Evolutionary conservation across 139 green algal genomes (phyloP), one percentile per base, ranked within the genome.

Genomic region (Trebouxia sp.): DNA sequence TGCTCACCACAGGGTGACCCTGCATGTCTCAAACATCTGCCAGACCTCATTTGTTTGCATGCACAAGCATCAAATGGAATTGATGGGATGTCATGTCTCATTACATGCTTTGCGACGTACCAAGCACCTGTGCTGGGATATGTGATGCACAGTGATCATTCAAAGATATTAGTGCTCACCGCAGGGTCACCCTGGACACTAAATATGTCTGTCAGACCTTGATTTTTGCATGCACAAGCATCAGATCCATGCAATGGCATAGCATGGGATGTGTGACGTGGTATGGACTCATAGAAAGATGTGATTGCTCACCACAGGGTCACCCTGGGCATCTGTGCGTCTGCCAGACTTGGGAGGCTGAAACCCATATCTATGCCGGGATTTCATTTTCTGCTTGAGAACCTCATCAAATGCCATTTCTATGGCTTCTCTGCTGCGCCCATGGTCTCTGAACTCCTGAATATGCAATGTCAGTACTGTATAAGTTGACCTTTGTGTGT

Each of bases 371-470:
- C 91, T 91, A 41, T 91, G 81, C 48, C 93, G 87, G 9, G 66
- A 30, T 43, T 93, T 93, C 65, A 92, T 84, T 47, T 88, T 89
- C 65, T 95, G 85, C 82, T 93, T 76, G 39, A 97, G 87, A 51
- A 97, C 86, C 30, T 45, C 82, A 62, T 97, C 94, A 82, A 93
- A 95, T 0, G 94, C 94, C 24, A 94, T 83, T 86, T 97, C 94
- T 20, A 97, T 96, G 11, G 91, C 80, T 67, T 97, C 94, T 39
- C 88, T 76, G 80, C 88, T 94, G 3, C 83, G 85, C 80, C 94
- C 92, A 76, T 97, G 92, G 70, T 82, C 87, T 41, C 82, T 85
- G 87, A 97, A 97, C 79, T 91, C 82, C 92, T 83, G 79, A 65
- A 83, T 35, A 1, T 55, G 5, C 20, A 4, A 58, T 65, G 70